Percentiles rank a stretch among this genome's conserved stretches.
phyloP scores from a whole-genome alignment of 2,329 filamentous ascomycete genomes.

The Colletotrichum sp. region DNA sequence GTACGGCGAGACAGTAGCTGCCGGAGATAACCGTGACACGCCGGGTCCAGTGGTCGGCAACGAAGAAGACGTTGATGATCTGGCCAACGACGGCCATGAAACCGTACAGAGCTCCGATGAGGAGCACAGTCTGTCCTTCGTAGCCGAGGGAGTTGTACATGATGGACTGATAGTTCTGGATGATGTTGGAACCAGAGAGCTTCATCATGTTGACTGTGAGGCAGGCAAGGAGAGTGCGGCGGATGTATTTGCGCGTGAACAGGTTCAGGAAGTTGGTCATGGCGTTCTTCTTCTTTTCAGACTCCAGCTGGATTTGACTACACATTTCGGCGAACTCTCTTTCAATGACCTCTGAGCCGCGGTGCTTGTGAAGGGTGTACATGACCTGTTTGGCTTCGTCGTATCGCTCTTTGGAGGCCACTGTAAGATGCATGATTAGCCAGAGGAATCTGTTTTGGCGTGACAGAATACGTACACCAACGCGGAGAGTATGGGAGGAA shows the following conservation, averaged over 20 bases:
- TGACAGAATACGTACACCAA: slow-evolving; percentile 23
- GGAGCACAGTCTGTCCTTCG: slow-evolving; percentile 49
- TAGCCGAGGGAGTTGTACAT: slow-evolving; percentile 49
- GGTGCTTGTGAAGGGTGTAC: slow-evolving; percentile 27
- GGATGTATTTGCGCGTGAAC: slow-evolving; percentile 31
- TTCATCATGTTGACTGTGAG: slow-evolving; percentile 35
- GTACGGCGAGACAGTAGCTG: neutral
- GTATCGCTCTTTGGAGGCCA: slow-evolving; percentile 23
- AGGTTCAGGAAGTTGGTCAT: slow-evolving; percentile 21
- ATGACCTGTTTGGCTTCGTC: slow-evolving; percentile 29
- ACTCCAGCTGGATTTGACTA: slow-evolving; percentile 27
- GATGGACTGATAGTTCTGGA: slow-evolving; percentile 38
- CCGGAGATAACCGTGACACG: neutral
- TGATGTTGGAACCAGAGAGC: slow-evolving; percentile 26
- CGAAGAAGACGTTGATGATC: slow-evolving; percentile 30
- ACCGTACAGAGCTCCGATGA: slow-evolving; percentile 51
- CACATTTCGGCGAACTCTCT: slow-evolving; percentile 26
- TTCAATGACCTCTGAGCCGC: slow-evolving; percentile 26
- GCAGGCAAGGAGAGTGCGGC: slow-evolving; percentile 29
- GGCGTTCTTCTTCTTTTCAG: slow-evolving; percentile 13
- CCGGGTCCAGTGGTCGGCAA: slow-evolving; percentile 34
- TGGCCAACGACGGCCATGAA: slow-evolving; percentile 35
- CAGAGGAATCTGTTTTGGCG: too few relatives aligned
- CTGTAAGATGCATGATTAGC: neutral
- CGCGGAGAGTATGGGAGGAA: slow-evolving; percentile 32